Evolutionary conservation across 345 rosid species (phyloP), one percentile per base, ranked within the genome.

Genomic region (Ricinus communis): DNA sequence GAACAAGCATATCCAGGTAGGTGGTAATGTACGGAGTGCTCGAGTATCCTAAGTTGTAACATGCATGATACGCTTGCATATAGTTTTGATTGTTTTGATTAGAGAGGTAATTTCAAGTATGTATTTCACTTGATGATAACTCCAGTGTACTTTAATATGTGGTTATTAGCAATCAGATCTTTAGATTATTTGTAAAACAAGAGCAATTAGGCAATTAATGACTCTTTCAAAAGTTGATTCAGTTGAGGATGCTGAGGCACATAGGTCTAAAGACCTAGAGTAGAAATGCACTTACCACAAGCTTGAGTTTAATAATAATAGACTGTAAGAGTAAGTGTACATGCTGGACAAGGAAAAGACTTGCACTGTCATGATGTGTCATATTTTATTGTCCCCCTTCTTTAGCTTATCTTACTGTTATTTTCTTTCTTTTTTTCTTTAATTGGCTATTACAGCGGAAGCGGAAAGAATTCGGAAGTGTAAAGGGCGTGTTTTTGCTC

Each of bases 401-500:
- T 40, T 27, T 50, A 14, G 30, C 36, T 64, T 33, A 33, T 62
- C 43, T 5, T 38, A 14, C n/a, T n/a, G n/a, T n/a, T n/a, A n/a
- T n/a, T n/a, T n/a, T n/a, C n/a, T n/a, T n/a, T n/a, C n/a, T n/a
- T n/a, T 22, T 8, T 6, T 25, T 16, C 28, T 40, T 7, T 30
- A 57, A 38, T 60, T 61, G 55, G 25, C 64, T 55, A 28, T 66
- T 66, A 59, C 91, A 96, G 99, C 82, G 67, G 99, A 96, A 83
- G 91, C 88, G 61, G 98, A 96, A 85, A 91, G 99, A 72, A 96
- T 96, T 54, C 85, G 83, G n/a, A 88, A 73, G 81, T 89, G 91
- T 69, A 85, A 72, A 65, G 99, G 99, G 38, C 87, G 99, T 2
- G 99, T 96, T 31, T 96, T 96, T 85, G 90, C 99, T 18, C 97